Conservation (phyloP, 768 basidiomycete species). For the Pholiota microspora region DNA sequence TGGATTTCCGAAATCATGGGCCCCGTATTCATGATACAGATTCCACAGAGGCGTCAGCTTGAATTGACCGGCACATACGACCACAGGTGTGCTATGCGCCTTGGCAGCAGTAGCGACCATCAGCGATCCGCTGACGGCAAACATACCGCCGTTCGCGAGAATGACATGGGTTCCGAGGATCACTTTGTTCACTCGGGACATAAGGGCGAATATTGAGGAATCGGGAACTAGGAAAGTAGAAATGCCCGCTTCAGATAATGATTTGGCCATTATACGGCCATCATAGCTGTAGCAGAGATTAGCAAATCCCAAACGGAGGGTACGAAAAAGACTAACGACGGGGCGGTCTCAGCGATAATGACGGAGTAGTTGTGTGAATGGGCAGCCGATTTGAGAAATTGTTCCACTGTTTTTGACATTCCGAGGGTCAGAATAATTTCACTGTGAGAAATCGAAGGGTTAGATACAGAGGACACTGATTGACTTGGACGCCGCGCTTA, state of each 20-base stretch:
- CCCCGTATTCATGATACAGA: conserved; percentile 81
- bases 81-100: conserved; percentile 88
- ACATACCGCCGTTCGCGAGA: conserved; percentile 95
- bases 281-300: conserved; percentile 54
- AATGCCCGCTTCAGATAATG: conserved; percentile 77
- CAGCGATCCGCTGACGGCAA: conserved; percentile 82
- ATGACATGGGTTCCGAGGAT: conserved; percentile 94
- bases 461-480: neutral
- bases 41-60: conserved; percentile 94
- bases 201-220: conserved; percentile 91
- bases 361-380: conserved; percentile 92
- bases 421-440: conserved; percentile 86
- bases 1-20: conserved; percentile 75
- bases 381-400: conserved; percentile 89
- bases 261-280: conserved; percentile 82
- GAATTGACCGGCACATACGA: conserved; percentile 94
- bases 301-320: conserved; percentile 28
- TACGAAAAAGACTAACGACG: conserved; percentile 58
- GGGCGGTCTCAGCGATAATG: conserved; percentile 93
- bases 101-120: conserved; percentile 85
- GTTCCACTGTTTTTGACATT: conserved; percentile 91
- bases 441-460: conserved; percentile 37
- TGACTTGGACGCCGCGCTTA: conserved; percentile 36
- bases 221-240: conserved; percentile 98
- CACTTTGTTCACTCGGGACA: conserved; percentile 97